Evolutionary conservation across 768 basidiomycete species (phyloP).

Genomic region (Calvatia gigantea): DNA sequence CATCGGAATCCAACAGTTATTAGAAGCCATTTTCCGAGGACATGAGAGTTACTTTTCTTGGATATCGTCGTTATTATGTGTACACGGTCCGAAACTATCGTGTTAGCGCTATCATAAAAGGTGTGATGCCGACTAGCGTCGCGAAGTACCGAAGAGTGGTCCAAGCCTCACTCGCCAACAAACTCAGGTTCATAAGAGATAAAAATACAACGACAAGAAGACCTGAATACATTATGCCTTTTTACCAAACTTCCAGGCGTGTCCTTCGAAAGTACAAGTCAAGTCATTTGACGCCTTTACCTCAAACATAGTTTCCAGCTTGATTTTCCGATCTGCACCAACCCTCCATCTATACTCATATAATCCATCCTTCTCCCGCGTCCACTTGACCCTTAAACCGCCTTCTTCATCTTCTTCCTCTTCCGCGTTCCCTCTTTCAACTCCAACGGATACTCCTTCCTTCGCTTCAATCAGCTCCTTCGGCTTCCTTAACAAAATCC

Average conservation of each 20-base stretch:
- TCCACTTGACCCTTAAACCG: conserved; percentile 37
- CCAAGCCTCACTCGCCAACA: no score
- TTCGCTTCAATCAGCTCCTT: conserved; percentile 41
- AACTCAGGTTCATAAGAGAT: no score
- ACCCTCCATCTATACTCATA: conserved; percentile 53
- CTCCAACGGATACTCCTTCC: conserved; percentile 32
- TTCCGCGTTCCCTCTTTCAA: conserved; percentile 30
- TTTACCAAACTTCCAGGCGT: not conserved
- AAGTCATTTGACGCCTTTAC: conserved; percentile 30
- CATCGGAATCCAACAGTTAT: no score
- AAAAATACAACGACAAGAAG: not conserved
- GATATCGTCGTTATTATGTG: no score
- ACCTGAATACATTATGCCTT: not conserved
- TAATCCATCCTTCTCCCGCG: conserved; percentile 51
- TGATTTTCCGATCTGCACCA: conserved; percentile 37
- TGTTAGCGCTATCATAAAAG: no score
- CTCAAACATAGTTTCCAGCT: conserved; percentile 50
- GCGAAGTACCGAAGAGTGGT: no score
- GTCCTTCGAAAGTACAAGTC: conserved; percentile 3
- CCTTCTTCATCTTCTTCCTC: conserved; percentile 37
- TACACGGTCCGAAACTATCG: no score
- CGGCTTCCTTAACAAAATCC: conserved; percentile 45
- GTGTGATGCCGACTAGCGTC: no score
- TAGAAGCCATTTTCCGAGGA: no score
- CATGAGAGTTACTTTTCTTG: no score